Base-by-base conservation (phyloP, 1,139 yeast species). In the Hyphopichia pseudoburtonii region DNA sequence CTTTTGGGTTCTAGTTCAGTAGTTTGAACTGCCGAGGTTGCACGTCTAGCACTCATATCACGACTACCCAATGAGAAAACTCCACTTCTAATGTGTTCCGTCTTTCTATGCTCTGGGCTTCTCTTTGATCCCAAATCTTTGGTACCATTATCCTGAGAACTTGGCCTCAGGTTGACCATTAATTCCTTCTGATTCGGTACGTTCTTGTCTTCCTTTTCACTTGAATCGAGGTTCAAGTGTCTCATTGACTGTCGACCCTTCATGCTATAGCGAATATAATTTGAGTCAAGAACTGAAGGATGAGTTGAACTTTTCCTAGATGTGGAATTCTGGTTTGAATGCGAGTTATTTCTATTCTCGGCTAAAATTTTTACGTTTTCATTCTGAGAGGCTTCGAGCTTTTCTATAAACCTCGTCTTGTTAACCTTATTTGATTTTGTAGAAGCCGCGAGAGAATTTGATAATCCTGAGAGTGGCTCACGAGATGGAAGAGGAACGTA, bases 391-490 rank as follows among this genome's bases (percentile, higher is more conserved):
- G 32, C 36, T 12, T 33, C 36, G 5, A 33, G 21, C 10, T 23
- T 19, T 17, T 33, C 28, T 5, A 33, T 17, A 15, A 33, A 21
- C 7, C 23, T 33, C 5, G 26, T n/a, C n/a, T n/a, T n/a, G n/a
- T n/a, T n/a, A n/a, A n/a, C n/a, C n/a, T n/a, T n/a, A n/a, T n/a
- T n/a, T n/a, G n/a, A n/a, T n/a, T n/a, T n/a, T n/a, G n/a, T n/a
- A n/a, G n/a, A n/a, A n/a, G n/a, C n/a, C n/a, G n/a, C n/a, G n/a
- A n/a, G n/a, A n/a, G n/a, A n/a, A n/a, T n/a, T n/a, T 1, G 36
- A 28, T 8, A 34, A 16, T 8, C 33, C 36, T 9, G 36, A 33
- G 12, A 34, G 16, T 17, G 36, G 36, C 15, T 34, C 36, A n/a
- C 33, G 22, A 10, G 36, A 11, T 4, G 36, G 36, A 9, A 34